These are phyloP conservation scores for Aspergillus ruber DNA, from an alignment of 2,329 filamentous ascomycete genomes.

Conservation along the genomic window DNA sequence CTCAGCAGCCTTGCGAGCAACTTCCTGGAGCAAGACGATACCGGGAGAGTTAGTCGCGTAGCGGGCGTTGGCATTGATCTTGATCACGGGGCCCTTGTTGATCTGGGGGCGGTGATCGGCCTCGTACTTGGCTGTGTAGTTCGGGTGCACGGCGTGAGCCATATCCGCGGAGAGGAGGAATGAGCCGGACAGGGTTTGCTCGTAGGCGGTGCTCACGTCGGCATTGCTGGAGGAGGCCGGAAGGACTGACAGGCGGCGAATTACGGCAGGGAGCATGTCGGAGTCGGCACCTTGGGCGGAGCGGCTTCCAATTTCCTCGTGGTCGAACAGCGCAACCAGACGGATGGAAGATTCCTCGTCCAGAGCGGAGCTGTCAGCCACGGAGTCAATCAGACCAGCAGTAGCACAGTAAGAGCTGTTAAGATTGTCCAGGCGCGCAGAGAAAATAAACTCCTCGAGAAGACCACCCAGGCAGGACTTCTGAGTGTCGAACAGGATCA, in stretches of 20 bases:
- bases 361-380: conserved; percentile 58
- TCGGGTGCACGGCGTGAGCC: conserved; percentile 94
- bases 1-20: conserved; percentile 56
- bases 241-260: conserved; percentile 78
- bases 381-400: conserved; percentile 74
- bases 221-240: conserved; percentile 55
- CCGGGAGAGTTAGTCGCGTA: conserved; percentile 96
- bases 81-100: conserved; percentile 95
- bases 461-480: conserved; percentile 82
- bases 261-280: conserved; percentile 79
- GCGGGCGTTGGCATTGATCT: conserved; percentile 94
- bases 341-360: conserved; percentile 76
- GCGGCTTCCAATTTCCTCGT: conserved; percentile 91
- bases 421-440: conserved; percentile 89
- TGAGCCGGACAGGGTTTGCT: conserved; percentile 83
- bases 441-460: conserved; percentile 92
- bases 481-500: conserved; percentile 95
- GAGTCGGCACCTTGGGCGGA: conserved; percentile 92
- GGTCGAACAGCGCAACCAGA: conserved; percentile 90
- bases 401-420: conserved; percentile 94
- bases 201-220: conserved; percentile 73
- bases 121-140: conserved; percentile 91
- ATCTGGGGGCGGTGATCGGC: conserved; percentile 83
- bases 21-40: conserved; percentile 86
- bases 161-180: conserved; percentile 96